Conservation (phyloP, 1,284 basidiomycete genomes). For the Moniliophthora roreri region DNA sequence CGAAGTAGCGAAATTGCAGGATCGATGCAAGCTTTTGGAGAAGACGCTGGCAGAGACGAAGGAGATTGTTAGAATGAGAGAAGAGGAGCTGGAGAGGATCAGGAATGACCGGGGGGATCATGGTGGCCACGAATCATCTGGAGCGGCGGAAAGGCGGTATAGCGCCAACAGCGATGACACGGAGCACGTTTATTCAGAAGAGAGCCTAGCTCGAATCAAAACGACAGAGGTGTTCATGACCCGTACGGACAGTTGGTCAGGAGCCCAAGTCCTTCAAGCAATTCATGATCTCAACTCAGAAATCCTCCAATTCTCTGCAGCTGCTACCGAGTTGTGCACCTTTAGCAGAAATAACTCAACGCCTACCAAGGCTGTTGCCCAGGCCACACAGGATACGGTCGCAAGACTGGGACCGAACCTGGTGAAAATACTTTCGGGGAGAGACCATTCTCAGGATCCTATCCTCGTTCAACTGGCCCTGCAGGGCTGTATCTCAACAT, state of each 20-base stretch:
- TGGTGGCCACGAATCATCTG: slow-evolving; percentile 1
- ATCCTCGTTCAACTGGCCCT: slow-evolving; percentile 72
- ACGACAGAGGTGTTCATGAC: slow-evolving; percentile 67
- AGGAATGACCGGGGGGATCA: slow-evolving; percentile 35
- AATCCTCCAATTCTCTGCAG: slow-evolving; percentile 73
- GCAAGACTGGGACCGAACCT: slow-evolving; percentile 60
- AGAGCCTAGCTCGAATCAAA: slow-evolving; percentile 43
- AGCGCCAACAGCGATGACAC: slow-evolving; percentile 4
- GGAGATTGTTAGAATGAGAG: slow-evolving; percentile 45
- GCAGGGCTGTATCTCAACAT: slow-evolving; percentile 65
- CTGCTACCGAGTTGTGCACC: slow-evolving; percentile 63
- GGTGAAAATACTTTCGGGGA: slow-evolving; percentile 53
- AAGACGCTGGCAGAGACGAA: slow-evolving; percentile 52
- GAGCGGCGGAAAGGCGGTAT: not conserved
- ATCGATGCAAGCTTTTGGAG: slow-evolving; percentile 60
- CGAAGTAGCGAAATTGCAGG: slow-evolving; percentile 55
- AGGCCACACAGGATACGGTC: slow-evolving; percentile 57
- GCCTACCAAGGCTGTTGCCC: slow-evolving; percentile 34
- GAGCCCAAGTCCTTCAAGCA: slow-evolving; percentile 71
- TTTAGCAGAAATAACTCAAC: slow-evolving; percentile 38
- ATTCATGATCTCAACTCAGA: slow-evolving; percentile 79
- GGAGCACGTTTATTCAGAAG: slow-evolving; percentile 19
- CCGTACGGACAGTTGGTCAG: slow-evolving; percentile 72
- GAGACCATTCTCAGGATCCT: slow-evolving; percentile 72
- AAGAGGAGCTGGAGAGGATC: slow-evolving; percentile 56